Conservation (phyloP, 23 red algal genomes). For the Cyanidiococcus yangmingshanensis region DNA sequence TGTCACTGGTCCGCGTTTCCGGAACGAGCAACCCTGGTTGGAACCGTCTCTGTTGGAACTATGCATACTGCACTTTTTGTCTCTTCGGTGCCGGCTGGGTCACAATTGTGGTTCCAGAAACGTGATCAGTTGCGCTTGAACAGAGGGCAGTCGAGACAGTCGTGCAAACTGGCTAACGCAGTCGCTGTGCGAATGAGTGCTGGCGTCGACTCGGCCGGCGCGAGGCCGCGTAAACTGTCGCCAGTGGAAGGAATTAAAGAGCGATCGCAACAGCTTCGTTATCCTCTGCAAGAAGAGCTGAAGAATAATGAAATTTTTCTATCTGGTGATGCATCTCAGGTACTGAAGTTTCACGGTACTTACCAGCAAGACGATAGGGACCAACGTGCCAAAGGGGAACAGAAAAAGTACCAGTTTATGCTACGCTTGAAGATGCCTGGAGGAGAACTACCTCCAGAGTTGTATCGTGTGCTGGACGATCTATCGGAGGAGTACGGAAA, state of each 20-base stretch:
- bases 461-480: slow-evolving; percentile 89
- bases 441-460: slow-evolving; percentile 65
- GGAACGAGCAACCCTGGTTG: too few species aligned
- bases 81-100: too few species aligned
- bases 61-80: too few species aligned
- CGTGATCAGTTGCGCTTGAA: too few species aligned
- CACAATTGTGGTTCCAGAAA: too few species aligned
- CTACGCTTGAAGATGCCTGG: slow-evolving; percentile 94
- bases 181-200: too few species aligned
- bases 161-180: too few species aligned
- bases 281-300: slow-evolving; percentile 68
- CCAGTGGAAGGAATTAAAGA: slow-evolving; percentile 74
- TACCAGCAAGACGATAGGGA: slow-evolving; percentile 99
- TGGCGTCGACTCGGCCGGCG: too few species aligned
- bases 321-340: slow-evolving; percentile 59
- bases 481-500: slow-evolving; percentile 68
- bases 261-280: slow-evolving; percentile 61
- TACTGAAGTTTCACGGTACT: slow-evolving; percentile 98
- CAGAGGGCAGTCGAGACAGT: too few species aligned
- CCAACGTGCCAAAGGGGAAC: slow-evolving; percentile 40
- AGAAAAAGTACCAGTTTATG: slow-evolving; percentile 99
- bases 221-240: slow-evolving; percentile 40
- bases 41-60: too few species aligned
- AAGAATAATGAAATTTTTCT: slow-evolving; percentile 55
- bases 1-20: too few species aligned